Conservation (phyloP, 177 flowering plant species). For the Telopea speciosissima region DNA sequence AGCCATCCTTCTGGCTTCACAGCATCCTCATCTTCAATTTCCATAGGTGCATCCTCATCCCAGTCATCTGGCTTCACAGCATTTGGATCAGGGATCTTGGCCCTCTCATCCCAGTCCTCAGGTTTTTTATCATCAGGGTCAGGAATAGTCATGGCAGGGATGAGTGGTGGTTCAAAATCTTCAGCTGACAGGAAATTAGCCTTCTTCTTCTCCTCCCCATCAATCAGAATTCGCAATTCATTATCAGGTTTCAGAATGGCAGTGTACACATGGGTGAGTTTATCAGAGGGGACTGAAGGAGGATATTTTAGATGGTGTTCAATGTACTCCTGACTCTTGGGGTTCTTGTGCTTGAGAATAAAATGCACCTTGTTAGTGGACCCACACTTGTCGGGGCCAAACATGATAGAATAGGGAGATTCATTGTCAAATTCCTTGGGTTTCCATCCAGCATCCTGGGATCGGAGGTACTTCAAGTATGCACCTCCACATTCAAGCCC, state of each 20-base stretch:
- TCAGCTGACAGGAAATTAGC: slow-evolving; percentile 68
- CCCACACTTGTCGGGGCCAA: slow-evolving; percentile 99
- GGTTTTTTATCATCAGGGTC: slow-evolving; percentile 97
- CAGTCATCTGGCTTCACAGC: slow-evolving; percentile 96
- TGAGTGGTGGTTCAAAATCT: slow-evolving; percentile 85
- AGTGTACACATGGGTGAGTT: slow-evolving; percentile 82
- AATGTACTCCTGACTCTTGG: slow-evolving; percentile 74
- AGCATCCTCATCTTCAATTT: slow-evolving; percentile 91
- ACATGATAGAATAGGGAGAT: slow-evolving; percentile 93
- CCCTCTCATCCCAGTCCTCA: slow-evolving; percentile 99
- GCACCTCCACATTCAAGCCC: slow-evolving; percentile 99
- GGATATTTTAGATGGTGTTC: slow-evolving; percentile 95
- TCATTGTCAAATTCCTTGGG: slow-evolving; percentile 78
- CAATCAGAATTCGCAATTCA: slow-evolving; percentile 61
- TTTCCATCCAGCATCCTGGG: slow-evolving; percentile 89
- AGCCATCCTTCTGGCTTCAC: slow-evolving; percentile 98
- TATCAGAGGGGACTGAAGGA: slow-evolving; percentile 86
- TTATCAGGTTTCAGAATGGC: slow-evolving; percentile 77
- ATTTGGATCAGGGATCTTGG: slow-evolving; percentile 78
- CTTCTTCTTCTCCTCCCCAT: slow-evolving; percentile 93
- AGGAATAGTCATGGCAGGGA: slow-evolving; percentile 81
- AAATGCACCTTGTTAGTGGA: slow-evolving; percentile 93
- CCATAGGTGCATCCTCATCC: slow-evolving; percentile 99
- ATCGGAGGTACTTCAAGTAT: slow-evolving; percentile 83
- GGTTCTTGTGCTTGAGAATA: slow-evolving; percentile 91